These are phyloP conservation scores for Mycosphaerella arachidis DNA, from an alignment of 2,329 filamentous ascomycete species.

Conservation along the genomic window DNA sequence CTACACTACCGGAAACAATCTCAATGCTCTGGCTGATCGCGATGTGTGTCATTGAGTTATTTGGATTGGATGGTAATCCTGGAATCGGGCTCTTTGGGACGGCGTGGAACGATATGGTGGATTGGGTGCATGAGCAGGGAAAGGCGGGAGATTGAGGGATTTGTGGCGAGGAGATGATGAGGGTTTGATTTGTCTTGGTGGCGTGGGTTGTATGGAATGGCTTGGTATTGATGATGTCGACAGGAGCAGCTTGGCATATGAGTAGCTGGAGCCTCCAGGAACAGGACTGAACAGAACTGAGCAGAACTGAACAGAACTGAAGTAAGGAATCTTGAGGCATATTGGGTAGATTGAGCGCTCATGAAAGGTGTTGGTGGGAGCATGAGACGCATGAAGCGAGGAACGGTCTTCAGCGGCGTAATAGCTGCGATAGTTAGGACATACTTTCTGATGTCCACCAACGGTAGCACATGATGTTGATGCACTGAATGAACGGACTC, in stretches of 20 bases:
- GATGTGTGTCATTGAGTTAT: not conserved
- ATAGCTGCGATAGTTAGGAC: too few relatives aligned
- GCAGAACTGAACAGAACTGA: too few relatives aligned
- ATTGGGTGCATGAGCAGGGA: not conserved
- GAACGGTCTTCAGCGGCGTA: too few relatives aligned
- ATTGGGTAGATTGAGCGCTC: too few relatives aligned
- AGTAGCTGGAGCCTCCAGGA: too few relatives aligned
- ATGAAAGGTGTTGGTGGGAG: too few relatives aligned
- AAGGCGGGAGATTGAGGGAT: not conserved
- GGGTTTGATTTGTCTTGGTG: not conserved
- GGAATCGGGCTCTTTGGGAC: not conserved
- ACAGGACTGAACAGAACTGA: too few relatives aligned
- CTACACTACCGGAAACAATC: not conserved
- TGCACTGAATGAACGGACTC: not conserved
- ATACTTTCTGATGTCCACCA: not conserved
- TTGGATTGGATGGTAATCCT: not conserved
- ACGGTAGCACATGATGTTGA: not conserved
- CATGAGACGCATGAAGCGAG: too few relatives aligned
- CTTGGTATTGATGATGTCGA: not conserved
- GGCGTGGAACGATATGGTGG: not conserved
- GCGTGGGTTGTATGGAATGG: not conserved
- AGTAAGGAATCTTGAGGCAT: too few relatives aligned
- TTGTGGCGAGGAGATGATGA: not conserved
- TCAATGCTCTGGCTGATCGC: not conserved
- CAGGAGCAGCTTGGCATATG: too few relatives aligned